Conservation (phyloP, 331 rosid genomes). For the Saraca asoca region DNA sequence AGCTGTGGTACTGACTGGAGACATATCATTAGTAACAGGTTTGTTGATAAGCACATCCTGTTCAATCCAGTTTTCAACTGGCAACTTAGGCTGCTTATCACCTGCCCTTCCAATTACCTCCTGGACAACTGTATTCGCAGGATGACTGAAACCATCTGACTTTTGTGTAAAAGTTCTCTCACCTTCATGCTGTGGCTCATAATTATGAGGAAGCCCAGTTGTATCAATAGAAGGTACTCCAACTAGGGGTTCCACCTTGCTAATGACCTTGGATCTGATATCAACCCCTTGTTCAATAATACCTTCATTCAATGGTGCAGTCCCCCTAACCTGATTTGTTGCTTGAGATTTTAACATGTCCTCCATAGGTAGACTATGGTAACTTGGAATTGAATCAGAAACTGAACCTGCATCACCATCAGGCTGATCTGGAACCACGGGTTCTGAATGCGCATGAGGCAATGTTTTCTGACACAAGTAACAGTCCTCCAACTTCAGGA, state of each 20-base stretch:
- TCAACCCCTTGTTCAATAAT: slow-evolving; percentile 52
- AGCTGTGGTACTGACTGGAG: slow-evolving; percentile 39
- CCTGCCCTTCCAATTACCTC: too few relatives aligned
- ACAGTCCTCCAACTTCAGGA: slow-evolving; percentile 57
- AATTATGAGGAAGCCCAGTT: slow-evolving; percentile 35
- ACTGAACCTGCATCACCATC: slow-evolving; percentile 37
- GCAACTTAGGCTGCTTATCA: slow-evolving; percentile 30
- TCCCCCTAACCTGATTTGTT: slow-evolving; percentile 45
- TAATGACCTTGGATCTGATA: slow-evolving; percentile 43
- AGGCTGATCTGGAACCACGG: slow-evolving; percentile 57
- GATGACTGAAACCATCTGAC: slow-evolving; percentile 37
- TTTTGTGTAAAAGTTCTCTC: slow-evolving; percentile 42
- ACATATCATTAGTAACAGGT: slow-evolving; percentile 40
- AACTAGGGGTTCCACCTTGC: slow-evolving; percentile 50
- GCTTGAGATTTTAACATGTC: slow-evolving; percentile 55
- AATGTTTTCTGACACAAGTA: slow-evolving; percentile 70
- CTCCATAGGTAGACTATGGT: slow-evolving; percentile 50
- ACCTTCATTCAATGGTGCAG: slow-evolving; percentile 51
- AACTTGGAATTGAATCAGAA: slow-evolving; percentile 53
- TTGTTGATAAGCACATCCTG: slow-evolving; percentile 38
- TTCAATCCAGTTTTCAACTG: slow-evolving; percentile 47
- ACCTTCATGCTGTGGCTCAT: slow-evolving; percentile 46
- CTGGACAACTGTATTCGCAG: slow-evolving; percentile 37
- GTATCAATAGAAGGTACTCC: slow-evolving; percentile 43
- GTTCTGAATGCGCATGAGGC: slow-evolving; percentile 88